Evolutionary conservation across 805 yeast genomes (phyloP).

Genomic region (Metschnikowia noctiluminum): DNA sequence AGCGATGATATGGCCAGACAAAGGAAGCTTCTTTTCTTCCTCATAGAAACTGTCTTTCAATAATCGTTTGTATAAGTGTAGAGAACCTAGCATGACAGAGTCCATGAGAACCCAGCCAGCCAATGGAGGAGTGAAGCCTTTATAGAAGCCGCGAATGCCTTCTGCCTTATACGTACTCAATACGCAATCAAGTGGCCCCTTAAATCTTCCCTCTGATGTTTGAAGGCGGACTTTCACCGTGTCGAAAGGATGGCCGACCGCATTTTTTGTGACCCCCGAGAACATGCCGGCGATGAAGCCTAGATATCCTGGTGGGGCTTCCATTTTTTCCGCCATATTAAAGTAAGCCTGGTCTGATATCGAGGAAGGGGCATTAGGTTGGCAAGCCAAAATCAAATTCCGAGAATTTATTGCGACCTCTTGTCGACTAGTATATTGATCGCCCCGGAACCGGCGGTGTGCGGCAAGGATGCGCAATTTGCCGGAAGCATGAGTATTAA

Average conservation of each 20-base stretch:
- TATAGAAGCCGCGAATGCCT: constrained; percentile 76
- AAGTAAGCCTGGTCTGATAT: not conserved
- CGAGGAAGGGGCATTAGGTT: too few relatives aligned
- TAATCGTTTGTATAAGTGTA: constrained; percentile 70
- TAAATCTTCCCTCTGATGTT: constrained; percentile 57
- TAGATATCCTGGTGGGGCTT: constrained; percentile 48
- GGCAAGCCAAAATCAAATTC: not conserved
- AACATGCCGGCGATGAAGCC: constrained; percentile 90
- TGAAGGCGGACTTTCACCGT: constrained; percentile 86
- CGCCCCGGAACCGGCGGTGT: constrained; percentile 7
- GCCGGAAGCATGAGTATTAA: too few relatives aligned
- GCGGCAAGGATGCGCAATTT: not conserved
- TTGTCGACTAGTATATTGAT: not conserved
- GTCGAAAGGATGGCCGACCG: constrained; percentile 92
- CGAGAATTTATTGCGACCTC: not conserved
- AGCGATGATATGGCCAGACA: constrained; percentile 71
- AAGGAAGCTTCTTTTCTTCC: constrained; percentile 61
- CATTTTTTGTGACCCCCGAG: constrained; percentile 82
- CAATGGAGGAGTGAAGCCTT: constrained; percentile 91
- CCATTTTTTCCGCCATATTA: constrained; percentile 1
- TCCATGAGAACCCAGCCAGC: constrained; percentile 96
- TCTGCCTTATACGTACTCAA: constrained; percentile 67
- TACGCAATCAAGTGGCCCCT: constrained; percentile 81
- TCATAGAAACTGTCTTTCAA: constrained; percentile 63
- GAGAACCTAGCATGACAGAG: constrained; percentile 82